phyloP scores from a whole-genome alignment of 192 early-diverging fungal species.

The Linnemannia zychae region DNA sequence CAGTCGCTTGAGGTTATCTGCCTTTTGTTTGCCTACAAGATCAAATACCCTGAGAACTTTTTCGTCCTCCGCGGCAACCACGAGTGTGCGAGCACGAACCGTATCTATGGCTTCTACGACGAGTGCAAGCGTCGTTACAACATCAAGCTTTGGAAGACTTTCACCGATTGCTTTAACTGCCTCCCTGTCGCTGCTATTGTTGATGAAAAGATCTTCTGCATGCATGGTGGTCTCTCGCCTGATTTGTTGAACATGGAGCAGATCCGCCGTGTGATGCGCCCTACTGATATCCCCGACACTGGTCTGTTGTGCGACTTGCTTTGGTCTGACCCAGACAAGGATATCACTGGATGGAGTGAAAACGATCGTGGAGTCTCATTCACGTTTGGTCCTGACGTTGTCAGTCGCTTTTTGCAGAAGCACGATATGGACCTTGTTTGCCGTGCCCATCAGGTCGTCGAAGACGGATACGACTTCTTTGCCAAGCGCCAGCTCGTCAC shows the following conservation, averaged over 20 bases:
- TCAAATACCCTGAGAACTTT: conserved; percentile 99
- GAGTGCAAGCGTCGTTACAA: conserved; percentile 99
- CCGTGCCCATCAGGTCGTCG: conserved; percentile 98
- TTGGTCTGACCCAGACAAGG: conserved; percentile 99
- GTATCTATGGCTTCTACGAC: conserved; percentile 99
- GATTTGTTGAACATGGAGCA: conserved; percentile 98
- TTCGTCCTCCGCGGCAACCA: conserved; percentile 99
- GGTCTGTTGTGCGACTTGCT: conserved; percentile 94
- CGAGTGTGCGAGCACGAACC: conserved; percentile 96
- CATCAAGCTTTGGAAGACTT: conserved; percentile 99
- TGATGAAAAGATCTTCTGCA: conserved; percentile 98
- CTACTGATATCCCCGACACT: conserved; percentile 99
- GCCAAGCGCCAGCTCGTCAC: conserved; percentile 97
- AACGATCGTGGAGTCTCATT: conserved; percentile 98
- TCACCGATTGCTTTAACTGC: conserved; percentile 99
- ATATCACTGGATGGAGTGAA: conserved; percentile 95
- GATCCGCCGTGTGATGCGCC: conserved; percentile 96
- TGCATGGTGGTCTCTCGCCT: conserved; percentile 98
- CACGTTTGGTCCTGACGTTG: conserved; percentile 97
- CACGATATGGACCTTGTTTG: conserved; percentile 98
- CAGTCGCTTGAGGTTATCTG: conserved; percentile 99
- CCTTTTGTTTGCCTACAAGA: conserved; percentile 97
- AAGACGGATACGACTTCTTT: conserved; percentile 99
- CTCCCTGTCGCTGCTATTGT: conserved; percentile 97
- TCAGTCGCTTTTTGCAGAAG: conserved; percentile 93